These are phyloP conservation scores for Alternaria arborescens DNA, from an alignment of 2,329 filamentous ascomycete genomes.

Conservation along the genomic window DNA sequence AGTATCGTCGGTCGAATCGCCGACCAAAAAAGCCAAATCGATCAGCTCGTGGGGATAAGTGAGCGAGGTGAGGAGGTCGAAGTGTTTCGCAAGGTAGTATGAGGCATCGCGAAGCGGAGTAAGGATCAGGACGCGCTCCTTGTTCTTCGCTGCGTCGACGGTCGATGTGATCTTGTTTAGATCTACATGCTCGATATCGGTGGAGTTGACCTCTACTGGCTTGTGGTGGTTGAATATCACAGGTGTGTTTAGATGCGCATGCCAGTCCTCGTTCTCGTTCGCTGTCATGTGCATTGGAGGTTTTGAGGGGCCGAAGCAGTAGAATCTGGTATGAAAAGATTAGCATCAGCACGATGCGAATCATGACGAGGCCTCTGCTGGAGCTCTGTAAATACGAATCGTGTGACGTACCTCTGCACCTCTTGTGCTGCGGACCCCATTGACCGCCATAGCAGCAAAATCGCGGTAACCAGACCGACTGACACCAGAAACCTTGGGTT, in stretches of 20 bases:
- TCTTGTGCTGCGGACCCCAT: slow-evolving; percentile 81
- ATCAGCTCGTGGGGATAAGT: slow-evolving; percentile 96
- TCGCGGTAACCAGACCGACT: slow-evolving; percentile 72
- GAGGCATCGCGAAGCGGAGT: slow-evolving; percentile 93
- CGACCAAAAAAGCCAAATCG: slow-evolving; percentile 92
- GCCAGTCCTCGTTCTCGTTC: slow-evolving; percentile 92
- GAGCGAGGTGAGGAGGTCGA: slow-evolving; percentile 87
- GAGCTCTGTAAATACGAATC: not conserved
- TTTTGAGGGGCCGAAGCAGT: slow-evolving; percentile 95
- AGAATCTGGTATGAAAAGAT: slow-evolving; percentile 72
- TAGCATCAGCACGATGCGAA: slow-evolving; percentile 21
- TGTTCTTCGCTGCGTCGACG: slow-evolving; percentile 76
- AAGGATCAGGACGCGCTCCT: slow-evolving; percentile 88
- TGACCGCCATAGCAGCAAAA: slow-evolving; percentile 88
- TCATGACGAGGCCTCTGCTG: not conserved
- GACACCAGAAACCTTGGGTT: slow-evolving; percentile 80
- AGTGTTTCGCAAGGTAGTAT: slow-evolving; percentile 83
- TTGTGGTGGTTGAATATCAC: slow-evolving; percentile 97
- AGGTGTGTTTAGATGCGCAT: slow-evolving; percentile 85
- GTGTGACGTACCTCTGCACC: slow-evolving; percentile 79
- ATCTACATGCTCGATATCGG: slow-evolving; percentile 79
- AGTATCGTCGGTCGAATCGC: slow-evolving; percentile 91
- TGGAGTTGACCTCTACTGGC: slow-evolving; percentile 82
- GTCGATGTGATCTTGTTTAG: slow-evolving; percentile 87
- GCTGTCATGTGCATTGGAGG: slow-evolving; percentile 94